Conservation (phyloP, 352 stramenopile genomes). For the Pythium folliculosum region DNA sequence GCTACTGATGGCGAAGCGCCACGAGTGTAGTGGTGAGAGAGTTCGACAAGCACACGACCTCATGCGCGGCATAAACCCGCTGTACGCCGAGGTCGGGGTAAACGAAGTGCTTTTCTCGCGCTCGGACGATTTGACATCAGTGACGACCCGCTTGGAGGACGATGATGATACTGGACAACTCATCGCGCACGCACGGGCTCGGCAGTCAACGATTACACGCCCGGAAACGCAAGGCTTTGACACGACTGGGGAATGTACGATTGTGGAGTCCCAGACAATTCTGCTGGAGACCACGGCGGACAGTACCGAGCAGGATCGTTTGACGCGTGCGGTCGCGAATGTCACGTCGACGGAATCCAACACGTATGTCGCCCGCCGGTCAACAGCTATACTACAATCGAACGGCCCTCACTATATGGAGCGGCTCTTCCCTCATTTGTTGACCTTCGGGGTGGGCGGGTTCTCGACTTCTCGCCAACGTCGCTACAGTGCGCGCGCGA, state of each 20-base stretch:
- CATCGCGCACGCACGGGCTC: neutral
- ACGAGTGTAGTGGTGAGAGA: conserved; percentile 26
- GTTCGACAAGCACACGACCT: conserved; percentile 6
- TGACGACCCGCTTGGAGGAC: neutral
- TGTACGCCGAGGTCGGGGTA: conserved; percentile 16
- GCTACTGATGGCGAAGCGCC: conserved; percentile 17
- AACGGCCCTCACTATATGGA: conserved; percentile 25
- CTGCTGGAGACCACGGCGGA: conserved; percentile 24
- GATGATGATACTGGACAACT: neutral
- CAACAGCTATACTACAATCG: conserved; percentile 13
- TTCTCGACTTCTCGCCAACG: conserved; percentile 11
- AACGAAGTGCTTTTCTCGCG: neutral
- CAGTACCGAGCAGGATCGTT: conserved; percentile 1
- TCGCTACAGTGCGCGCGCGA: conserved; percentile 21
- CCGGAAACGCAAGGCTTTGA: neutral
- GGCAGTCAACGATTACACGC: neutral
- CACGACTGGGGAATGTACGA: neutral
- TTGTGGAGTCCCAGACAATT: conserved; percentile 25
- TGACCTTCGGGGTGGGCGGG: conserved; percentile 28
- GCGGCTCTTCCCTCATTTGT: conserved; percentile 19
- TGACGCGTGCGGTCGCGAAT: conserved; percentile 9
- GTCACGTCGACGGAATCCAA: neutral
- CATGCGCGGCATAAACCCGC: conserved; percentile 19
- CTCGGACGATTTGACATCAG: neutral
- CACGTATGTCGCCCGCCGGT: conserved; percentile 2